A percentile compares a stretch with the other conserved stretches of the same genome.
These are phyloP conservation scores for Sungouiella blattae DNA, from an alignment of 805 yeast genomes.

Conservation along the genomic window DNA sequence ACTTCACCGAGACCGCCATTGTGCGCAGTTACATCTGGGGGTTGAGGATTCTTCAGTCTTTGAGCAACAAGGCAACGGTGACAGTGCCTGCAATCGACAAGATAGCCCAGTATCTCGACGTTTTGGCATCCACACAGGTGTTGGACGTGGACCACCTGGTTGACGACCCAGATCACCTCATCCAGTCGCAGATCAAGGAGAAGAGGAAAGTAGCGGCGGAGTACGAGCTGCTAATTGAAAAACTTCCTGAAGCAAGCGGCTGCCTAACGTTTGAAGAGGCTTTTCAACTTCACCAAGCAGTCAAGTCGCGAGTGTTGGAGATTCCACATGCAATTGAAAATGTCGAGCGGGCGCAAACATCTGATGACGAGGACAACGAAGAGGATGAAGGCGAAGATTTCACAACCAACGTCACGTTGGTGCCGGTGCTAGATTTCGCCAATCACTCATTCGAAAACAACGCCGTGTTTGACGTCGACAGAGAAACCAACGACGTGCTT, in stretches of 20 bases:
- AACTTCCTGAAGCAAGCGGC: background rate
- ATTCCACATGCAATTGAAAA: constrained; percentile 46
- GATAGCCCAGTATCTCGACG: constrained; percentile 9
- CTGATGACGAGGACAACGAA: constrained; percentile 2
- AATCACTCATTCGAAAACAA: constrained; percentile 47
- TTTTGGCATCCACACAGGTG: constrained; percentile 8
- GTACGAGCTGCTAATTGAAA: constrained; percentile 1
- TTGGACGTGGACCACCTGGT: constrained; percentile 5
- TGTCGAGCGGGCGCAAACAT: too few relatives aligned
- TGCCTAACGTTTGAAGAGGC: constrained; percentile 19
- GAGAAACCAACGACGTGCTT: constrained; percentile 39
- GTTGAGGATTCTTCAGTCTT: constrained; percentile 1
- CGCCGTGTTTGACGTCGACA: constrained; percentile 61
- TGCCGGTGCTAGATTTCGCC: constrained; percentile 66
- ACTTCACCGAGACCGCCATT: constrained; percentile 12
- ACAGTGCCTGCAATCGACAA: constrained; percentile 1
- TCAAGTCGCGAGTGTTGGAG: constrained; percentile 60
- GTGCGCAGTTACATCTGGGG: constrained; percentile 15
- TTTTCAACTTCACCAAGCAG: constrained; percentile 39
- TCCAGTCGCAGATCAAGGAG: constrained; percentile 3
- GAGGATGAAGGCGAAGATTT: constrained; percentile 25
- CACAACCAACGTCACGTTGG: constrained; percentile 50
- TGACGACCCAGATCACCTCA: constrained; percentile 3
- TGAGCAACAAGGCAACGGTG: background rate
- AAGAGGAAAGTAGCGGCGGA: constrained; percentile 4